Evolutionary conservation across 2,329 filamentous ascomycete genomes (phyloP).

Genomic region (Endothia cerciana): DNA sequence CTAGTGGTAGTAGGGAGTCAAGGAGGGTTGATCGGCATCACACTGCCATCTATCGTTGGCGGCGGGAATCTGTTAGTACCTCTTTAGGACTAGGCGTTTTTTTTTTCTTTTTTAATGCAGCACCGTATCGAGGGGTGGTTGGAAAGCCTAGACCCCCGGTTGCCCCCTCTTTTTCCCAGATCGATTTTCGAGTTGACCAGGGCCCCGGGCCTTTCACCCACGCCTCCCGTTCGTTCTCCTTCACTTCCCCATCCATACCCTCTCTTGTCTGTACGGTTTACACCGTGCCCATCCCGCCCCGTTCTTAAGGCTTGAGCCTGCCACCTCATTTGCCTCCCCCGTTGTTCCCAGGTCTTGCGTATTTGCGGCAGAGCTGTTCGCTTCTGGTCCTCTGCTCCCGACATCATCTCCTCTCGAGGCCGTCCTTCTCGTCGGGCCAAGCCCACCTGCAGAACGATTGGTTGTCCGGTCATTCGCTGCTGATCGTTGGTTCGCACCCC

Average conservation of each 20-base stretch:
- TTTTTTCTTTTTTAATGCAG: background rate
- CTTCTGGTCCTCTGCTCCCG: slow-evolving; percentile 1
- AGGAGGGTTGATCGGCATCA: too few relatives aligned
- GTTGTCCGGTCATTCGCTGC: slow-evolving; percentile 3
- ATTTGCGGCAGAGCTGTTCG: slow-evolving; percentile 1
- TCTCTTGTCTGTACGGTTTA: background rate
- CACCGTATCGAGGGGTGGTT: background rate
- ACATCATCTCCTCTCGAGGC: background rate
- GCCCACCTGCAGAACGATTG: background rate
- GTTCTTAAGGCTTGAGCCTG: slow-evolving; percentile 11
- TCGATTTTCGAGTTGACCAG: slow-evolving; percentile 13
- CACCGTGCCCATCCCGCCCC: slow-evolving; percentile 1
- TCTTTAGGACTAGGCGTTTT: background rate
- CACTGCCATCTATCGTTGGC: too few relatives aligned
- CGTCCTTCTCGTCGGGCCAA: background rate
- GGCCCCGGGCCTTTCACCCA: slow-evolving; percentile 8
- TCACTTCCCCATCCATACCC: slow-evolving; percentile 5
- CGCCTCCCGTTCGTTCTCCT: slow-evolving; percentile 10
- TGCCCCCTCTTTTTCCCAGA: slow-evolving; percentile 3
- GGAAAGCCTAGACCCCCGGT: slow-evolving; percentile 12
- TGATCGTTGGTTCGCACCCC: background rate
- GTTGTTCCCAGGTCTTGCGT: background rate
- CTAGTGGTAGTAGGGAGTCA: too few relatives aligned
- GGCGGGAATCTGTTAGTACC: background rate
- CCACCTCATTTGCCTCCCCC: slow-evolving; percentile 12